phyloP scores from a whole-genome alignment of 768 basidiomycete genomes.

The Trametes elegans region DNA sequence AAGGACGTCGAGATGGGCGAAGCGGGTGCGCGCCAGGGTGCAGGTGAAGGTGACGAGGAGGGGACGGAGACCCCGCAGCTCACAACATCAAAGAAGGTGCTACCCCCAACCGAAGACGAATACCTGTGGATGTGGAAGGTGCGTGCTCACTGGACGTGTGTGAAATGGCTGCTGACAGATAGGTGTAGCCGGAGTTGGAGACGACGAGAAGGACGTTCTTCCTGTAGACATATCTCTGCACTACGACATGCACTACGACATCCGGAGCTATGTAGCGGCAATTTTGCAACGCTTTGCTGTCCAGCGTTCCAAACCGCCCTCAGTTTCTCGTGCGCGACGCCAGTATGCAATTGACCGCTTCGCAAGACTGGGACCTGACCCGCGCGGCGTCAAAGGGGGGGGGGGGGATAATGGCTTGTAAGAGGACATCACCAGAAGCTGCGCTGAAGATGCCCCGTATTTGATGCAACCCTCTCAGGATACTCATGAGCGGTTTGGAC shows the following conservation, averaged over 20 bases:
- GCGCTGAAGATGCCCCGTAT: too few relatives aligned
- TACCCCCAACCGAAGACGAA: conserved; percentile 71
- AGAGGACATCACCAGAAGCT: too few relatives aligned
- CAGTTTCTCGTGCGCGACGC: too few relatives aligned
- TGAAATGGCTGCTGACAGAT: not conserved
- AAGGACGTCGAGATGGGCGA: conserved; percentile 31
- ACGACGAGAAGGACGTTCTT: conserved; percentile 90
- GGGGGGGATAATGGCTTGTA: too few relatives aligned
- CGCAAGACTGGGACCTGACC: too few relatives aligned
- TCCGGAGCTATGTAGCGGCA: too few relatives aligned
- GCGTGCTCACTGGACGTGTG: conserved; percentile 25
- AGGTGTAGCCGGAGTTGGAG: conserved; percentile 83
- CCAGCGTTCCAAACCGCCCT: too few relatives aligned
- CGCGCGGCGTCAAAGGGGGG: too few relatives aligned
- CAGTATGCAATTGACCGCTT: too few relatives aligned
- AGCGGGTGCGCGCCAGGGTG: conserved; percentile 30
- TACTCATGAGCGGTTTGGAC: too few relatives aligned
- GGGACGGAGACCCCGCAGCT: conserved; percentile 18
- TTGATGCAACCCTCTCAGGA: too few relatives aligned
- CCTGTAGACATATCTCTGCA: conserved; percentile 42
- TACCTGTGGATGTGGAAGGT: conserved; percentile 93
- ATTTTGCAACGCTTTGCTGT: too few relatives aligned
- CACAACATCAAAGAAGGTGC: conserved; percentile 31
- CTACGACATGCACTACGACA: not conserved
- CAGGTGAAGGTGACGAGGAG: conserved; percentile 33